A percentile compares a stretch with the other conserved stretches of the same genome.
Evolutionary conservation across 192 early-diverging fungal genomes (phyloP).

Genomic region (Backusella liffmaniae): DNA sequence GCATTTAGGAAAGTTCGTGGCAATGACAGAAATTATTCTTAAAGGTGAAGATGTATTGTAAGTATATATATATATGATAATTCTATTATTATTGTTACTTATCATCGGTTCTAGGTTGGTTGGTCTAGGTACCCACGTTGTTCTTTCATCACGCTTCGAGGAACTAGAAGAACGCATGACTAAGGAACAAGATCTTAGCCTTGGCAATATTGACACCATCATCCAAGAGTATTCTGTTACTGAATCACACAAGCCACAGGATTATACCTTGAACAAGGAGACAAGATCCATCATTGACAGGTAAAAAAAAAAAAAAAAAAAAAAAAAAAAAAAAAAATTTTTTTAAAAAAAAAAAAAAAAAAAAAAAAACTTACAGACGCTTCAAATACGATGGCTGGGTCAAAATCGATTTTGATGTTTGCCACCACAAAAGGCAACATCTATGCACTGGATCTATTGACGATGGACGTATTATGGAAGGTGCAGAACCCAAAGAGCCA

Average conservation of each 20-base stretch:
- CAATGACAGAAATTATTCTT: constrained; percentile 76
- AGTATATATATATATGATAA: no score
- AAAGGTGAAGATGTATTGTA: constrained; percentile 78
- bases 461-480: constrained; percentile 68
- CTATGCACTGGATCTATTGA: constrained; percentile 68
- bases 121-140: constrained; percentile 94
- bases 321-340: no score
- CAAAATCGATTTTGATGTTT: constrained; percentile 66
- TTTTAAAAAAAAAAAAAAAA: no score
- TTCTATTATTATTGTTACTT: no score
- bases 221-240: constrained; percentile 90
- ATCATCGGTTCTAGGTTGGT: constrained; percentile 46
- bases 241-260: constrained; percentile 35
- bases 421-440: constrained; percentile 71
- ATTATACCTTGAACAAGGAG: constrained; percentile 41
- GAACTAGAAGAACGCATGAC: constrained; percentile 77
- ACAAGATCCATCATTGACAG: constrained; percentile 64
- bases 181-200: constrained; percentile 75
- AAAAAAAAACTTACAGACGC: constrained; percentile 12
- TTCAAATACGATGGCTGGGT: constrained; percentile 43
- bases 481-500: constrained; percentile 53
- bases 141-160: constrained; percentile 80
- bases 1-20: constrained; percentile 86
- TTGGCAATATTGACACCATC: constrained; percentile 76
- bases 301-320: not conserved